Conservation (phyloP, 805 yeast genomes). For the Clavispora santaluciae region DNA sequence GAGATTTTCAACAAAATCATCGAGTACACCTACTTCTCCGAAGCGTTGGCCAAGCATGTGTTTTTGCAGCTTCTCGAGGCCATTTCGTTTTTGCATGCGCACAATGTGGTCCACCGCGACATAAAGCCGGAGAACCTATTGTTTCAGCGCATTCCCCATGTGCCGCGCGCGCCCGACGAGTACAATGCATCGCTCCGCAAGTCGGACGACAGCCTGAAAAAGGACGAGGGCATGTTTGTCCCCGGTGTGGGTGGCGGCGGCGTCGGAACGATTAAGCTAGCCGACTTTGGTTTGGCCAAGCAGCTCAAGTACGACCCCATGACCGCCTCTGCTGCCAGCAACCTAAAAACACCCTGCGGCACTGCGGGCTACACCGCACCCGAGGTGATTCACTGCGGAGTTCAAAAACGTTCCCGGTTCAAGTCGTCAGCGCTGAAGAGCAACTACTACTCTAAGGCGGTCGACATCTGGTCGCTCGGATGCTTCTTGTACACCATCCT, state of each 20-base stretch:
- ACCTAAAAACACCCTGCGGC: constrained; percentile 97
- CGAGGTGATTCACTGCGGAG: constrained; percentile 75
- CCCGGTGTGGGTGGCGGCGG: constrained; percentile 90
- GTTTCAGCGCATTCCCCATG: constrained; percentile 51
- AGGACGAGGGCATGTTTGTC: constrained; percentile 82
- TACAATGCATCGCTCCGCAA: constrained; percentile 42
- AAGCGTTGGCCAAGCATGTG: constrained; percentile 59
- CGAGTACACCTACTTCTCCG: constrained; percentile 60
- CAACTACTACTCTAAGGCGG: constrained; percentile 71
- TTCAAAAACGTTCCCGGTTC: constrained; percentile 48
- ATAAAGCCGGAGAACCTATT: constrained; percentile 77
- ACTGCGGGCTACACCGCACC: constrained; percentile 99
- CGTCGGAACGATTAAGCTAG: constrained; percentile 82
- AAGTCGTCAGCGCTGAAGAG: constrained; percentile 11
- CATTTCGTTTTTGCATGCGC: constrained; percentile 63
- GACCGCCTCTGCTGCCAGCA: constrained; percentile 19
- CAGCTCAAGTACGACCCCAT: constrained; percentile 66
- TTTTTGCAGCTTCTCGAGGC: constrained; percentile 61
- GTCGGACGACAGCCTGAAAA: constrained; percentile 67
- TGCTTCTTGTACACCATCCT: constrained; percentile 89
- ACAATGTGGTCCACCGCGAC: constrained; percentile 80
- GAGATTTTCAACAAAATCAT: constrained; percentile 67
- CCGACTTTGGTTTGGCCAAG: constrained; percentile 94
- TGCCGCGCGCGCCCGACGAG: constrained; percentile 39
- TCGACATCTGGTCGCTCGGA: constrained; percentile 98